These are phyloP conservation scores for Hericium alpestre DNA, from an alignment of 768 basidiomycete species.

Conservation along the genomic window DNA sequence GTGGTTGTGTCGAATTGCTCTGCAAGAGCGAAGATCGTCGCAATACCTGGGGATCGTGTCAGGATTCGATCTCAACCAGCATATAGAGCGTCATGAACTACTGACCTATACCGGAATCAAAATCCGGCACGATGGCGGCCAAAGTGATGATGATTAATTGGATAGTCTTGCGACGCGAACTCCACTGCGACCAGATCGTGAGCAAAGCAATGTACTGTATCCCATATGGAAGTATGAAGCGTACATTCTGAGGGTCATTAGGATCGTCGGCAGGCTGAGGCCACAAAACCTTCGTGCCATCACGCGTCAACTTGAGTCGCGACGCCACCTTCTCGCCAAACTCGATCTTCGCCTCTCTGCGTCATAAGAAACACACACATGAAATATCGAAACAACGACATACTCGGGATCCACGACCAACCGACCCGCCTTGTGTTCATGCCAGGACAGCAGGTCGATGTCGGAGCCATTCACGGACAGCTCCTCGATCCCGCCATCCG, in stretches of 20 bases:
- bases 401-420: constrained; percentile 54
- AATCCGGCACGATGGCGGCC: constrained; percentile 57
- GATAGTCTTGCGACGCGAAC: constrained; percentile 36
- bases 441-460: constrained; percentile 31
- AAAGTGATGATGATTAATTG: constrained; percentile 51
- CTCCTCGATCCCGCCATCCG: background rate
- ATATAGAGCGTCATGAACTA: background rate
- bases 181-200: constrained; percentile 32
- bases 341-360: constrained; percentile 54
- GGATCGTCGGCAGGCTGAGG: constrained; percentile 57
- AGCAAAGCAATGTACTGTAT: background rate
- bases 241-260: constrained; percentile 55
- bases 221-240: constrained; percentile 4
- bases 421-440: constrained; percentile 46
- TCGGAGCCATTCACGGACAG: constrained; percentile 1
- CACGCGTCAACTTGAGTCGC: constrained; percentile 43
- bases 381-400: constrained; percentile 14
- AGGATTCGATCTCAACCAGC: background rate
- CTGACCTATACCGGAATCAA: constrained; percentile 51
- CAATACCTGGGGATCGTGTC: constrained; percentile 33
- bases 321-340: constrained; percentile 47
- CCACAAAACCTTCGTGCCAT: constrained; percentile 55
- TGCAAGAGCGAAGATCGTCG: constrained; percentile 49
- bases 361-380: background rate
- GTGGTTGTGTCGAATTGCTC: constrained; percentile 42